Conservation (phyloP, 257 asterid species). For the Plantago elongata region DNA sequence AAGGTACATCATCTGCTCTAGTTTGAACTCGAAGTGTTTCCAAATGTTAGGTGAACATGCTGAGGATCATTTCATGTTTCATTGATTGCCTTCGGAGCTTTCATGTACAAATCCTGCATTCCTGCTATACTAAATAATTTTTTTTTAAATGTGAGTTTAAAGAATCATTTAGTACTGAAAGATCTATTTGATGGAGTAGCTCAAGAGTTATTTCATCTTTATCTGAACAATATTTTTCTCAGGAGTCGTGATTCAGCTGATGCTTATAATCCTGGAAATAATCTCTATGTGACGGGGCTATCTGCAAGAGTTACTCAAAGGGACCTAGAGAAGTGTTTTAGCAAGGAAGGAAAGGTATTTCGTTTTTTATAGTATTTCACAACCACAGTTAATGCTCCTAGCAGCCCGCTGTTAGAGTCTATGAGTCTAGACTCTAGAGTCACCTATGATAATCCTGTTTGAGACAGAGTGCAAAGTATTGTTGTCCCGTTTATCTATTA, state of each 20-base stretch:
- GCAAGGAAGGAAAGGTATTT: slow-evolving; percentile 2
- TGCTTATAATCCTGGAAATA: slow-evolving; percentile 5
- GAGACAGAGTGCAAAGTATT: too few species aligned
- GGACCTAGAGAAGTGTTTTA: slow-evolving; percentile 2
- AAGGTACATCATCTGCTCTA: neutral
- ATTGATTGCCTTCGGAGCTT: too few species aligned
- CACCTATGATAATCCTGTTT: too few species aligned
- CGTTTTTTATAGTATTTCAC: neutral
- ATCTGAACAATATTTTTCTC: neutral
- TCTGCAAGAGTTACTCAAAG: slow-evolving; percentile 1
- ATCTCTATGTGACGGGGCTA: slow-evolving; percentile 2
- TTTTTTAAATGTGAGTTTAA: neutral
- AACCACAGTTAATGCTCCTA: too few species aligned
- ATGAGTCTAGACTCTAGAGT: too few species aligned
- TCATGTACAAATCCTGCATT: too few species aligned
- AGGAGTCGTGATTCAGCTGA: slow-evolving; percentile 1
- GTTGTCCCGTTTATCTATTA: too few species aligned
- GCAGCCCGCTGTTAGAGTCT: too few species aligned
- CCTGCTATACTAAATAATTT: too few species aligned
- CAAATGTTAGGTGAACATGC: neutral
- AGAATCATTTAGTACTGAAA: neutral
- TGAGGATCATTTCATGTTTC: neutral
- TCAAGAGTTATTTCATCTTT: neutral
- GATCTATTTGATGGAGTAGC: too few species aligned
- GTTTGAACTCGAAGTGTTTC: neutral